These are phyloP conservation scores for Saccharomycopsis sp. DNA, from an alignment of 805 yeast species.

Conservation along the genomic window DNA sequence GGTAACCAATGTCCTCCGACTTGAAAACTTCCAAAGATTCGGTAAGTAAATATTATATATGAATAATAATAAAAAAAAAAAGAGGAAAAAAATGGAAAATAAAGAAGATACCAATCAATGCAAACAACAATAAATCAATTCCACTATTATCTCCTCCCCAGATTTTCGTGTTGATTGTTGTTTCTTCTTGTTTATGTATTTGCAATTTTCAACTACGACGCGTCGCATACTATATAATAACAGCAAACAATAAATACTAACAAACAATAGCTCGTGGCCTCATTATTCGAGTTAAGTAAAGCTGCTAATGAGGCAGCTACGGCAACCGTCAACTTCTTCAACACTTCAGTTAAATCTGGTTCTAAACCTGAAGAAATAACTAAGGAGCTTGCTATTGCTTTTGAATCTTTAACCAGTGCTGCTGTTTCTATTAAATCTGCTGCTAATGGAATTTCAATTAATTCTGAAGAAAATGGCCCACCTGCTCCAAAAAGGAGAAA, in stretches of 20 bases:
- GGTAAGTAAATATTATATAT: slow-evolving; percentile 25
- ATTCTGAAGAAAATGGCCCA: slow-evolving; percentile 24
- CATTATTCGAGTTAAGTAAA: slow-evolving; percentile 74
- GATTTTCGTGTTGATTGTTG: not conserved
- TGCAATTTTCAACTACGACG: not conserved
- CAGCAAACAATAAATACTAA: too few species aligned
- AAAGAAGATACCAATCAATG: not conserved
- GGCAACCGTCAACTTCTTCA: slow-evolving; percentile 72
- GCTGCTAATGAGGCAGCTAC: slow-evolving; percentile 83
- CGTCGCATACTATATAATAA: not conserved
- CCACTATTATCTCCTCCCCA: not conserved
- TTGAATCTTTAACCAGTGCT: slow-evolving; percentile 34
- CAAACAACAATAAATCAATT: not conserved
- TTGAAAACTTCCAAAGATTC: slow-evolving; percentile 33
- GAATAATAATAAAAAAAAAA: not conserved
- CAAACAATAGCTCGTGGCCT: slow-evolving; percentile 51
- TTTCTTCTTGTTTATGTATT: not conserved
- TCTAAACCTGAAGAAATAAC: slow-evolving; percentile 42
- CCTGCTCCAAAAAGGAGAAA: slow-evolving; percentile 34
- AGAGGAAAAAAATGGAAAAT: not conserved
- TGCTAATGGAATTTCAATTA: slow-evolving; percentile 21
- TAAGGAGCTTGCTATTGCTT: slow-evolving; percentile 35
- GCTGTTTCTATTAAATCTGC: slow-evolving; percentile 24
- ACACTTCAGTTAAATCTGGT: slow-evolving; percentile 40
- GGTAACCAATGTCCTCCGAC: slow-evolving; percentile 24